Evolutionary conservation across 345 rosid genomes (phyloP).

Genomic region (Eucalyptus marginata): DNA sequence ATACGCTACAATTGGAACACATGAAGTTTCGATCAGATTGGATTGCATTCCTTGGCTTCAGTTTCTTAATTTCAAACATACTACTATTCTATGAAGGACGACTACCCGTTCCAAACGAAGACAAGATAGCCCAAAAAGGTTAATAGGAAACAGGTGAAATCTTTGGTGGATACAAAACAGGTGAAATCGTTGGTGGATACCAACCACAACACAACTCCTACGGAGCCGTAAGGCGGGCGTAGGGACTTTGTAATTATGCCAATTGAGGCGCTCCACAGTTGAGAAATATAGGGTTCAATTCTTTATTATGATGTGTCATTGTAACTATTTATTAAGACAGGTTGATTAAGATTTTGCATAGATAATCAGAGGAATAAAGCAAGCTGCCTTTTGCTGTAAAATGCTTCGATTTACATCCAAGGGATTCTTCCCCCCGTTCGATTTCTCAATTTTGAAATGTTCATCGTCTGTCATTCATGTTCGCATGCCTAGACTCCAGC

Average conservation of each 20-base stretch:
- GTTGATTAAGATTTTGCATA: neutral
- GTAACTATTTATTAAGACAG: neutral
- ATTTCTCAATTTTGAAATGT: neutral
- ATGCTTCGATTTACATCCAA: neutral
- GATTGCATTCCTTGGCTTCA: neutral
- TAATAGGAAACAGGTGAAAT: neutral
- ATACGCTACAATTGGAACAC: neutral
- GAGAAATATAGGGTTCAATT: neutral
- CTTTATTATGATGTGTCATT: neutral
- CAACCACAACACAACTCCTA: slow-evolving; percentile 16
- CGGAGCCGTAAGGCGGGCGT: slow-evolving; percentile 47
- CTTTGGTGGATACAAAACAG: neutral
- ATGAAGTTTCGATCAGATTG: neutral
- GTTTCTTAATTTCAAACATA: slow-evolving; percentile 12
- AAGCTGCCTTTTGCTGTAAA: slow-evolving; percentile 1
- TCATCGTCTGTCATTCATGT: neutral
- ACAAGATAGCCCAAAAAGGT: slow-evolving; percentile 17
- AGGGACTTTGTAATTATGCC: slow-evolving; percentile 32
- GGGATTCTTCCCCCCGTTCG: neutral
- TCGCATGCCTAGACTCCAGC: neutral
- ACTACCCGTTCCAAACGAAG: slow-evolving; percentile 19
- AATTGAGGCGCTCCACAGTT: slow-evolving; percentile 9
- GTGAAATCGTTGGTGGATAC: neutral
- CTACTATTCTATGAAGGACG: slow-evolving; percentile 2
- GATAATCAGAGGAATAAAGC: slow-evolving; percentile 32